Base-by-base conservation (phyloP, 257 asterid species). In the Galeopsis tetrahit region DNA sequence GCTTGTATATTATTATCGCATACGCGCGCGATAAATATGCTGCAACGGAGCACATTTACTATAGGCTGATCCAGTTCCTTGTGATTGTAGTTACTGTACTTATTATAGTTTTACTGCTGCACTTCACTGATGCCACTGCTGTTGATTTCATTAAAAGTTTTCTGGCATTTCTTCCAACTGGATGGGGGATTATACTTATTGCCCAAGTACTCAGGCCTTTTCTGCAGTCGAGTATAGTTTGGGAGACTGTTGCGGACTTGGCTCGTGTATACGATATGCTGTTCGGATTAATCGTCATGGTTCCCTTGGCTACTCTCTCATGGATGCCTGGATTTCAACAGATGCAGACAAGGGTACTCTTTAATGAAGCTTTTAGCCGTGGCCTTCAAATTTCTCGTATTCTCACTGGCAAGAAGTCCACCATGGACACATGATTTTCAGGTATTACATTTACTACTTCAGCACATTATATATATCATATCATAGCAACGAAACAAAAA, bases 261-360 rank as follows among this genome's bases (percentile, higher is more conserved):
- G 97, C 97, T 74, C 93, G 98, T 43, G 21, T 93, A 21, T 93
- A 93, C 52, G 98, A 93, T 72, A 82, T 93, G 93, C 70, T 93
- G 52, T 82, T 93, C 68, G 98, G 98, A 51, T 38, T 94, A 48
- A 80, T 94, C 10, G 97, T 91, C 60, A 89, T 94, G 98, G 90
- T 74, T 57, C 98, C 98, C 1, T 67, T 94, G 80, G 98, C 95
- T 4, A 51, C 89, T 5, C 78, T 94, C 6, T 94, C 98, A 2
- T 94, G 98, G 98, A 85, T 94, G 92, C 98, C 98, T 72, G 96
- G 98, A 49, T 90, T 90, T 74, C 96, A 92, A 71, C 73, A 89
- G 71, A 92, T 90, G 97, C 96, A 92, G 82, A 92, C 97, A 6
- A 87, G 96, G 90, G 90, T 88, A 57, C 80, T 90, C 59, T 92